Base-by-base conservation (phyloP, 176 grass and related monocot species). In the Phoenix roebelenii region DNA sequence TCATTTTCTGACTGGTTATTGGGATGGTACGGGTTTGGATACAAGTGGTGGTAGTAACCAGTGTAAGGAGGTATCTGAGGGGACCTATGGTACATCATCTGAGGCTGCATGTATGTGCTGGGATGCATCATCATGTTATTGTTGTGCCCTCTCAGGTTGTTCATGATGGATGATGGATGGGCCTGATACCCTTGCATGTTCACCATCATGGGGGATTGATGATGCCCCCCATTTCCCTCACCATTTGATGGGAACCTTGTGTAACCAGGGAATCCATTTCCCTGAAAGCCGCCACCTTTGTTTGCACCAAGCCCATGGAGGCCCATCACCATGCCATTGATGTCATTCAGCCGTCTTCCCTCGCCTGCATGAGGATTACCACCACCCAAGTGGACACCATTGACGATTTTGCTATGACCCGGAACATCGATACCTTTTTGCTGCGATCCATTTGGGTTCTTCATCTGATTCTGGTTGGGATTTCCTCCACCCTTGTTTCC, bases 21-120 rank as follows among this genome's bases (percentile, higher is more conserved):
- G 52, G 71, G 82, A 52, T 93, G 76, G 39, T 66, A 79, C 3
- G 82, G 82, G 63, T 72, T 92, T 59, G 73, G 73, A 60, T 67
- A 52, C 55, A 58, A 65, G 14, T 70, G 57, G 84, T 93, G 86
- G 74, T 99, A 93, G 55, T 20, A 20, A 20, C 82, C 94, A 15
- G 94, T 83, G 81, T 93, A 99, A 14, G 94, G 85, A 65, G 77
- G 81, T 70, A 93, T 88, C 71, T 99, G 94, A 24, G 88, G 85
- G 67, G 94, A 86, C 64, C 82, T 77, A 35, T 90, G 77, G 78
- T 99, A 99, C 94, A 99, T 89, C 88, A 98, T 82, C 75, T 86
- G 93, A 3, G 88, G 79, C 71, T 78, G 76, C 82, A 82, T 76
- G 61, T 72, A 72, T 57, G 73, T 65, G 15, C 55, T 60, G 57